Evolutionary conservation across 2,329 filamentous ascomycete genomes (phyloP), one percentile per base, ranked within the genome.

Genomic region (Hirsutella rhossiliensis): DNA sequence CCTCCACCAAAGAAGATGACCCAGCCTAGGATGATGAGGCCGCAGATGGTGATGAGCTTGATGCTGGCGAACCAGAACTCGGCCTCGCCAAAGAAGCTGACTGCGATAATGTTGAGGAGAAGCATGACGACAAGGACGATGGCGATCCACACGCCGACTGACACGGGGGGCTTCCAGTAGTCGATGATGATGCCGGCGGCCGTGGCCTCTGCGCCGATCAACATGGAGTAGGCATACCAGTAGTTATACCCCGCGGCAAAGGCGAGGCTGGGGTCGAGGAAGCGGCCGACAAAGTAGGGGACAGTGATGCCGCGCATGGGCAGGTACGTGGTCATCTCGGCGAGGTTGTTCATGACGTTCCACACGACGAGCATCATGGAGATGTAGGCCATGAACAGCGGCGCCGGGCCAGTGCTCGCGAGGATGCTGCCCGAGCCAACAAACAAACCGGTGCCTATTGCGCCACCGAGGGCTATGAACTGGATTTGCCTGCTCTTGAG

Each of bases 341-440:
- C 73, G 9, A 77, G 62, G 46, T 62, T 54, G 57, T 75, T 75
- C 72, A 76, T 75, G 44, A 76, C 61, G 43, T 66, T 60, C 66
- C 69, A 76, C 23, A 76, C 72, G 11, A 76, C 54, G 3, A 62
- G 23, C 65, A 73, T 74, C 71, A 75, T 74, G 50, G 64, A 66
- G 7, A 75, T 52, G 58, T 86, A 88, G 20, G 76, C 79, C 60
- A 88, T 79, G 57, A 87, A 73, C 15, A 87, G 63, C 0, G 82
- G 80, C 5, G 80, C 82, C 3, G 79, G 79, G 2, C 79, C 79
- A 27, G 72, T 71, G 11, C 64, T 62, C 30, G 70, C 64, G 43
- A 82, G 62, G 43, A 78, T 76, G 46, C 62, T 62, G 20, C 78
- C 78, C 32, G 74, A 77, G 45, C 77, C 76, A 47, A 82, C 69